These are phyloP conservation scores for Obba rivulosa DNA, from an alignment of 768 basidiomycete species.

Conservation along the genomic window DNA sequence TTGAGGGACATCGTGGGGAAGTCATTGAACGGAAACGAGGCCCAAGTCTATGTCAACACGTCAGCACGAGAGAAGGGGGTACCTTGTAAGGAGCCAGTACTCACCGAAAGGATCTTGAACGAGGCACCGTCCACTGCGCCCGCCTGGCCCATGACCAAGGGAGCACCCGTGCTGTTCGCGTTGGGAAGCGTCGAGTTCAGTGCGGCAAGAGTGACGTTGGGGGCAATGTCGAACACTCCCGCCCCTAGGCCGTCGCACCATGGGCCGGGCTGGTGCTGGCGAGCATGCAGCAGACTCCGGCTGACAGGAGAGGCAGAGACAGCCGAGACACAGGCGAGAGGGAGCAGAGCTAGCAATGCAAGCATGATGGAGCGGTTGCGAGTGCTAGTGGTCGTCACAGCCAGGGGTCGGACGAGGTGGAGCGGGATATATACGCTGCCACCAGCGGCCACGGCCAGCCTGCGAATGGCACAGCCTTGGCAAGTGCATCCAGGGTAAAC, in stretches of 20 bases:
- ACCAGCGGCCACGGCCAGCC: no score
- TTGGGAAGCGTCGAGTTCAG: slow-evolving; percentile 37
- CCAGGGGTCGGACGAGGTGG: no score
- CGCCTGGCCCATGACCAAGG: slow-evolving; percentile 38
- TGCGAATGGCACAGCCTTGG: no score
- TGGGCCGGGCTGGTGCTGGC: slow-evolving; percentile 2
- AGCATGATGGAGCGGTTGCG: no score
- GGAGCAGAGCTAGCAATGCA: no score
- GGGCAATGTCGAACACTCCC: slow-evolving; percentile 22
- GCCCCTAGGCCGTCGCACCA: slow-evolving; percentile 18
- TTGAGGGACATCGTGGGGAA: slow-evolving; percentile 37
- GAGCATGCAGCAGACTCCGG: no score
- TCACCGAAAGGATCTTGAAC: slow-evolving; percentile 41
- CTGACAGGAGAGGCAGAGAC: no score
- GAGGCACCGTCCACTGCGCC: slow-evolving; percentile 27
- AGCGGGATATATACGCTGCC: no score
- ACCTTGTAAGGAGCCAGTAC: slow-evolving; percentile 9
- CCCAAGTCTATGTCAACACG: slow-evolving; percentile 34
- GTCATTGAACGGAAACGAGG: slow-evolving; percentile 41
- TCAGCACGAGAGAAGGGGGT: not conserved
- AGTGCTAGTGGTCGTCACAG: no score
- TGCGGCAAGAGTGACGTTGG: slow-evolving; percentile 44
- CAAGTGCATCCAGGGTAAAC: no score
- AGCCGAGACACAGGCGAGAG: no score
- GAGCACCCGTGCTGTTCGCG: slow-evolving; percentile 39